Evolutionary conservation across 1,139 yeast species (phyloP).

Genomic region (Sugiyamaella xylanicola): DNA sequence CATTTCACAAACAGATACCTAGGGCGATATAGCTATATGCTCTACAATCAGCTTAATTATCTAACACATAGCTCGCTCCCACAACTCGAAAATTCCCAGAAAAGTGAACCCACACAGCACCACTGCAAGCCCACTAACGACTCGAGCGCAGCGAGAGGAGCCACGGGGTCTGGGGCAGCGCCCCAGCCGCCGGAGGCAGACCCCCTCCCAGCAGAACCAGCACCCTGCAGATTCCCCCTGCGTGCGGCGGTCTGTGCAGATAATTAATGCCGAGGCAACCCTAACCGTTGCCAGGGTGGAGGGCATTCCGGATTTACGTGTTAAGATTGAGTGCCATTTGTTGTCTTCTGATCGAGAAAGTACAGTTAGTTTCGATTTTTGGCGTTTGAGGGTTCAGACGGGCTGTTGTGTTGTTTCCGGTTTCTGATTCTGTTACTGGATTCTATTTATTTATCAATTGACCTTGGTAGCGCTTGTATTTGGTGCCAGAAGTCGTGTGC

Average conservation of each 20-base stretch:
- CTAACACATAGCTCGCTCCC: no score
- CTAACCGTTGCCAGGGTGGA: slow-evolving; percentile 9
- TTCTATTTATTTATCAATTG: not conserved
- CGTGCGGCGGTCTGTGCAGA: not conserved
- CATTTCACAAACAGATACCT: no score
- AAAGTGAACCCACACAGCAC: no score
- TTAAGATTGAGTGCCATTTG: slow-evolving; percentile 8
- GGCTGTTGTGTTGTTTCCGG: no score
- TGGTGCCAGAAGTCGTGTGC: no score
- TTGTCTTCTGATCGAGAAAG: not conserved
- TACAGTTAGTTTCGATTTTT: not conserved
- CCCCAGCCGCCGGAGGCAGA: slow-evolving; percentile 4
- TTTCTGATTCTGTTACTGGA: no score
- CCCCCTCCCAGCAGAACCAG: not conserved
- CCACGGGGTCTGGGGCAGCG: slow-evolving; percentile 2
- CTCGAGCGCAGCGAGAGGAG: not conserved
- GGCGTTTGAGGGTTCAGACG: no score
- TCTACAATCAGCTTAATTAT: no score
- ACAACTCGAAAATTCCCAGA: no score
- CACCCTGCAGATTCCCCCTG: not conserved
- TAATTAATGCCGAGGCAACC: slow-evolving; percentile 5
- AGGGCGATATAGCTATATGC: no score
- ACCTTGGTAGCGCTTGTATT: not conserved
- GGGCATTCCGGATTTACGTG: slow-evolving; percentile 9
- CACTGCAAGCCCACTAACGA: not conserved